Evolutionary conservation across 768 basidiomycete species (phyloP).

Genomic region (Mrakia hoshinonis): DNA sequence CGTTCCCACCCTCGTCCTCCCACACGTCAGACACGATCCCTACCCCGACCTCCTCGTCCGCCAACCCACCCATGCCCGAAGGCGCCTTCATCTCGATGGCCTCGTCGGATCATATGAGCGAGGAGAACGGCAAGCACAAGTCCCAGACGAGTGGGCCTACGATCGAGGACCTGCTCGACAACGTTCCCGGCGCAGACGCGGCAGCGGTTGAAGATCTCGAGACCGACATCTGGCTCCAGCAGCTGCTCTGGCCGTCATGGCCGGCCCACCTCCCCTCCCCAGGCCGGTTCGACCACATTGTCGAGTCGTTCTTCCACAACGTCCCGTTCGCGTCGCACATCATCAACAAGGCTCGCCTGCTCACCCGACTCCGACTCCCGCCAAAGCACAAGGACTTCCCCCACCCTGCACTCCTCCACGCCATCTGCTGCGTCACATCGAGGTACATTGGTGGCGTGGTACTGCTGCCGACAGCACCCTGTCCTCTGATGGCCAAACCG

Average conservation of each 20-base stretch:
- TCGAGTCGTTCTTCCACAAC: constrained; percentile 70
- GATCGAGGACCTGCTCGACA: neutral
- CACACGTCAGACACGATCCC: too few relatives aligned
- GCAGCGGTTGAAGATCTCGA: neutral
- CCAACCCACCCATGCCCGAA: neutral
- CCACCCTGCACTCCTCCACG: constrained; percentile 60
- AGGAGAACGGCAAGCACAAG: neutral
- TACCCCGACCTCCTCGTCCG: too few relatives aligned
- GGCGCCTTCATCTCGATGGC: neutral
- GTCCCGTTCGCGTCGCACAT: constrained; percentile 65
- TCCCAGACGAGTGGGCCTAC: neutral
- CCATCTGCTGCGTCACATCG: constrained; percentile 74
- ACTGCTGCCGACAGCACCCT: constrained; percentile 52
- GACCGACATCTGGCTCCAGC: neutral
- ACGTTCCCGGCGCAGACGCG: neutral
- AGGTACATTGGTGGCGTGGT: constrained; percentile 58
- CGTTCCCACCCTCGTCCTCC: too few relatives aligned
- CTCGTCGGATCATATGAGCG: neutral
- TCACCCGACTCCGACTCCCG: constrained; percentile 55
- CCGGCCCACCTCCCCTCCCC: neutral
- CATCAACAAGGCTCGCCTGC: constrained; percentile 59
- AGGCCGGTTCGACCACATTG: constrained; percentile 42
- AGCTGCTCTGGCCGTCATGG: constrained; percentile 14
- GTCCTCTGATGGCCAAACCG: constrained; percentile 38
- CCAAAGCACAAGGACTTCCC: constrained; percentile 69